Conservation (phyloP, 208 protist genomes). For the Naegleria gruberi region DNA sequence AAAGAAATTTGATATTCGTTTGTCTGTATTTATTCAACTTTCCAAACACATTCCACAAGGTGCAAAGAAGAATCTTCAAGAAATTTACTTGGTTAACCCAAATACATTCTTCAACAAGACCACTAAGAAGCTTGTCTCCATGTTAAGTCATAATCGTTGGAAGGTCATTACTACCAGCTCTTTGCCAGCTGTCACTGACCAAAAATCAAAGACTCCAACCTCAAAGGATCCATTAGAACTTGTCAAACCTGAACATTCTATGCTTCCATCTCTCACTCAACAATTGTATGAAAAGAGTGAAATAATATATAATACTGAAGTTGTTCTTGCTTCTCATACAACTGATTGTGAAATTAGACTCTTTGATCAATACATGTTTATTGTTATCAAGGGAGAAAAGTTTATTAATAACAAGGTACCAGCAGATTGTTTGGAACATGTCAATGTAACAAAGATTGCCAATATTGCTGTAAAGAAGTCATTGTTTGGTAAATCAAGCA, state of each 20-base stretch:
- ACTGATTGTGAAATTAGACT: neutral
- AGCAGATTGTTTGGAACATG: neutral
- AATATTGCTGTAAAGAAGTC: neutral
- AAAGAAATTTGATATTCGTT: neutral
- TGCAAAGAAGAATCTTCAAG: constrained; percentile 4
- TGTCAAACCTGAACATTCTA: neutral
- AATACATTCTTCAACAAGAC: neutral
- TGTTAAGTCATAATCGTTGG: neutral
- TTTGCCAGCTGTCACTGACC: neutral
- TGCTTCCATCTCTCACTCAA: neutral
- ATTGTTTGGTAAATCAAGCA: neutral
- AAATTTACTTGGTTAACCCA: neutral
- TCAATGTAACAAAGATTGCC: neutral
- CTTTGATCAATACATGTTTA: neutral
- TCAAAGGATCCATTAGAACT: neutral
- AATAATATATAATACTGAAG: neutral
- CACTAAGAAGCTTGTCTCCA: neutral
- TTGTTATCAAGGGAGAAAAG: neutral
- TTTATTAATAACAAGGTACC: neutral
- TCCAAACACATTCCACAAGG: neutral
- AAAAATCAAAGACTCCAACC: neutral
- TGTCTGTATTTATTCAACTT: neutral
- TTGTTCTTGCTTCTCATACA: neutral
- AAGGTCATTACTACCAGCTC: neutral
- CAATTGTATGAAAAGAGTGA: neutral